Percentiles rank a stretch among this genome's conserved stretches.
phyloP scores from a whole-genome alignment of 805 yeast genomes.

The Yarrowia yakushimensis region DNA sequence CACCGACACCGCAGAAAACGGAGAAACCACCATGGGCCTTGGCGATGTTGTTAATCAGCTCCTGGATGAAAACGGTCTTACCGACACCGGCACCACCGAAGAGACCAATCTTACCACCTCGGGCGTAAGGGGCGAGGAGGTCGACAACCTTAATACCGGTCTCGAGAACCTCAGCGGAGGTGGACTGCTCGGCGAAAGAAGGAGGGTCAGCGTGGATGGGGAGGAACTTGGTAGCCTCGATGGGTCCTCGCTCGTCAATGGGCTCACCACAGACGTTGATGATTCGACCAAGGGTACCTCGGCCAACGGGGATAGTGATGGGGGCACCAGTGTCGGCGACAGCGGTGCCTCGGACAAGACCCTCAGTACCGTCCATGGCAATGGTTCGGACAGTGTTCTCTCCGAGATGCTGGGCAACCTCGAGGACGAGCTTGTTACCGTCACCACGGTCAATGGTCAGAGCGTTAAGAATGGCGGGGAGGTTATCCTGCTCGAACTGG shows the following conservation, averaged over 20 bases:
- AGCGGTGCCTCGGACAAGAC: slow-evolving; percentile 94
- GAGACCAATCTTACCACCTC: slow-evolving; percentile 99
- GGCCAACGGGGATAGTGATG: slow-evolving; percentile 98
- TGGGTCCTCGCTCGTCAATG: slow-evolving; percentile 99
- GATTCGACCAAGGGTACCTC: slow-evolving; percentile 98
- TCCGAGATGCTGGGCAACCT: slow-evolving; percentile 99
- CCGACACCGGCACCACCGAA: slow-evolving; percentile 99
- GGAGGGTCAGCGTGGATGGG: slow-evolving; percentile 99
- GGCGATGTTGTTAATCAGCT: slow-evolving; percentile 98
- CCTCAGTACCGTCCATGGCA: slow-evolving; percentile 99
- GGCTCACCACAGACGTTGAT: slow-evolving; percentile 98
- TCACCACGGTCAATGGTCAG: slow-evolving; percentile 76
- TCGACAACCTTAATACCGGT: slow-evolving; percentile 99
- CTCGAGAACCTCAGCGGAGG: slow-evolving; percentile 96
- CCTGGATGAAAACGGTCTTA: slow-evolving; percentile 99
- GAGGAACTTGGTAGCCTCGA: slow-evolving; percentile 84
- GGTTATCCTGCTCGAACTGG: slow-evolving; percentile 94
- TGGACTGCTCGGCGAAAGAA: slow-evolving; percentile 91
- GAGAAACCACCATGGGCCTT: slow-evolving; percentile 99
- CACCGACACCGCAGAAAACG: slow-evolving; percentile 99
- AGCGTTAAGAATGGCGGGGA: slow-evolving; percentile 97
- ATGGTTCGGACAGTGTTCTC: slow-evolving; percentile 99
- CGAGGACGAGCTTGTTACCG: slow-evolving; percentile 80
- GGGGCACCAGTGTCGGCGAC: slow-evolving; percentile 97
- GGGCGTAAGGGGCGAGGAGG: slow-evolving; percentile 97